Base-by-base conservation (phyloP, 2,329 filamentous ascomycete genomes). In the Paecilomyces variotii region DNA sequence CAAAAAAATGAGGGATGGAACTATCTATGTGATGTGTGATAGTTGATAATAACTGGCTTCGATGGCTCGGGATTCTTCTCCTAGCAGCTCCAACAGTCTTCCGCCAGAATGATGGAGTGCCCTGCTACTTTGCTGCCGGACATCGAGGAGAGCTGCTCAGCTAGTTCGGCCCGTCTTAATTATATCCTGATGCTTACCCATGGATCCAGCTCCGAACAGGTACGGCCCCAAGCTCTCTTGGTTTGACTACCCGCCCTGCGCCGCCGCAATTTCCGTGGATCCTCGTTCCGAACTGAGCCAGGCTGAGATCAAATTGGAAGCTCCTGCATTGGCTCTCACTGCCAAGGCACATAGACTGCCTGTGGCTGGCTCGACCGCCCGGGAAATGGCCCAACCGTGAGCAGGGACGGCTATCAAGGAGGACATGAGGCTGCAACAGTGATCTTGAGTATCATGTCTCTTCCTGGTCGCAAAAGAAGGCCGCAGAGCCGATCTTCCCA, bases 191-290 rank as follows among this genome's bases (percentile, higher is more conserved):
- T 45, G 50, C 50, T 26, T 24, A 52, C 14, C 50, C 50, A 28
- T 52, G 50, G 50, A 26, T 52, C 50, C 50, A 52, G 50, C 50
- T 28, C 50, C 50, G 50, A 45, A 52, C 25, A 52, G 24, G 11
- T 14, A 11, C 25, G 25, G 25, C 50, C 12, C 11, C 50, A 52
- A 26, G 50, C 27, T 28, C 39, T 45, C 19, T 45, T 19, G 39
- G 12, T 52, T 28, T 28, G 12, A 52, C 50, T 26, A 52, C 24
- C 25, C 27, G 50, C 24, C 39, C 50, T 52, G 50, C 50, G 50
- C 50, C 24, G 50, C 50, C 27, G 50, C 50, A 52, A 52, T 52
- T 52, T 52, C 50, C 50, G 50, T 52, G 50, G 50, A 52, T 52
- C 50, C 10, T 52, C 50, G 25, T 52, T 52, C 24, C 50, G 50